A percentile compares a stretch with the other conserved stretches of the same genome.
Evolutionary conservation across 257 asterid genomes (phyloP).

Genomic region (Forsythia viridissima): DNA sequence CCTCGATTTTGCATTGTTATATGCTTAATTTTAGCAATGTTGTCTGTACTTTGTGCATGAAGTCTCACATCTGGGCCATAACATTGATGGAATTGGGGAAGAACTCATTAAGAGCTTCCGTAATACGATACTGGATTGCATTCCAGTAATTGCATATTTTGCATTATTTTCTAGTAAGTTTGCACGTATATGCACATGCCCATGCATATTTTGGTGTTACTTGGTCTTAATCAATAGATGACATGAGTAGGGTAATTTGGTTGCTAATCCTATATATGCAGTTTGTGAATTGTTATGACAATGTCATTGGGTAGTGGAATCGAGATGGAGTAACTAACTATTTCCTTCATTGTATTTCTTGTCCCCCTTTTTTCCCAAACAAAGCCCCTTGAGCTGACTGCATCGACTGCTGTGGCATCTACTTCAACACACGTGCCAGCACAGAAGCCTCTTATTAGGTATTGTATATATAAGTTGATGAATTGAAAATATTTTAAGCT

Average conservation of each 20-base stretch:
- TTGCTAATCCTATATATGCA: not conserved
- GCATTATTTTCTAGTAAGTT: slow-evolving; percentile 1
- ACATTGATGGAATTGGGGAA: not conserved
- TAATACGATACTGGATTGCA: not conserved
- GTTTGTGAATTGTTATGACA: not conserved
- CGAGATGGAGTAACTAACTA: slow-evolving; percentile 11
- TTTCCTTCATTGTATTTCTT: slow-evolving; percentile 4
- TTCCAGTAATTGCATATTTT: slow-evolving; percentile 4
- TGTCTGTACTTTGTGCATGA: slow-evolving; percentile 10
- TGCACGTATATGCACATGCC: not conserved
- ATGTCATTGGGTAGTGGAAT: not conserved
- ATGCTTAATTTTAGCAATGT: slow-evolving; percentile 5
- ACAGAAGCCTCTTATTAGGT: slow-evolving; percentile 85
- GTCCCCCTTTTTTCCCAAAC: not conserved
- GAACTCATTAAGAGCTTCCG: not conserved
- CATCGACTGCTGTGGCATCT: slow-evolving; percentile 41
- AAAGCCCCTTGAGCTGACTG: slow-evolving; percentile 66
- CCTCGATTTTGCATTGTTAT: slow-evolving; percentile 11
- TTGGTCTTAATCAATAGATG: not conserved
- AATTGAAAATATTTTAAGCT: not conserved
- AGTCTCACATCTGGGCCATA: slow-evolving; percentile 2
- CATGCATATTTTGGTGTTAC: not conserved
- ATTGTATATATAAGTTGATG: not conserved
- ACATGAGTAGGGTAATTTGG: not conserved
- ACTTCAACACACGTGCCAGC: slow-evolving; percentile 40